Conservation (phyloP, 768 basidiomycete species). For the Tremella fuciformis region DNA sequence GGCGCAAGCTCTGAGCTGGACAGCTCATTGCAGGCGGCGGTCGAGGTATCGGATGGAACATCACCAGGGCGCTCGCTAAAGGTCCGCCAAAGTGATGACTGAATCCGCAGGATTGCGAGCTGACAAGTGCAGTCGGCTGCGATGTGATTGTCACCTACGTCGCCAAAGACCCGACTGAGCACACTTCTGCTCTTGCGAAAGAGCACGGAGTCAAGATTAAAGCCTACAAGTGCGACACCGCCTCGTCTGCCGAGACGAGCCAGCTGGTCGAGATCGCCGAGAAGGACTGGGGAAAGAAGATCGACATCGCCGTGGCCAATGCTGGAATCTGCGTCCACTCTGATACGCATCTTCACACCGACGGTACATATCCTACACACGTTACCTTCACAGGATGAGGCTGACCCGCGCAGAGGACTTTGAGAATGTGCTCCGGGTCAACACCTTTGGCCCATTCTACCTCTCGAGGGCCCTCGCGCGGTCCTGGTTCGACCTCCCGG, state of each 20-base stretch:
- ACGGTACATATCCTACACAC: background rate
- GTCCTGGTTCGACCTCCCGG: slow-evolving; percentile 40
- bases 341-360: background rate
- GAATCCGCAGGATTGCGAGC: too few relatives aligned
- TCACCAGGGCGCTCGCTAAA: slow-evolving; percentile 37
- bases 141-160: slow-evolving; percentile 45
- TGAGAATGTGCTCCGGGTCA: slow-evolving; percentile 38
- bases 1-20: too few relatives aligned
- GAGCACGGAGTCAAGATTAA: slow-evolving; percentile 37
- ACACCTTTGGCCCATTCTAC: slow-evolving; percentile 47
- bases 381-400: too few relatives aligned
- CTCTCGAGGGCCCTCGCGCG: slow-evolving; percentile 46
- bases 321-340: slow-evolving; percentile 28
- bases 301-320: slow-evolving; percentile 50
- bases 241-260: slow-evolving; percentile 27
- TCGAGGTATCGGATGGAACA: slow-evolving; percentile 44
- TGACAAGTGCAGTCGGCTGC: too few relatives aligned
- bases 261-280: slow-evolving; percentile 40
- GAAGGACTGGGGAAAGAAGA: slow-evolving; percentile 2
- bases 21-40: slow-evolving; percentile 22
- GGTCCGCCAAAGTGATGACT: slow-evolving; percentile 31
- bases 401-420: slow-evolving; percentile 23
- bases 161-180: slow-evolving; percentile 28
- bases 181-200: slow-evolving; percentile 34
- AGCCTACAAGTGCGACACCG: slow-evolving; percentile 39